phyloP scores from a whole-genome alignment of 495 filamentous ascomycete genomes.

The Penicillium taxi region DNA sequence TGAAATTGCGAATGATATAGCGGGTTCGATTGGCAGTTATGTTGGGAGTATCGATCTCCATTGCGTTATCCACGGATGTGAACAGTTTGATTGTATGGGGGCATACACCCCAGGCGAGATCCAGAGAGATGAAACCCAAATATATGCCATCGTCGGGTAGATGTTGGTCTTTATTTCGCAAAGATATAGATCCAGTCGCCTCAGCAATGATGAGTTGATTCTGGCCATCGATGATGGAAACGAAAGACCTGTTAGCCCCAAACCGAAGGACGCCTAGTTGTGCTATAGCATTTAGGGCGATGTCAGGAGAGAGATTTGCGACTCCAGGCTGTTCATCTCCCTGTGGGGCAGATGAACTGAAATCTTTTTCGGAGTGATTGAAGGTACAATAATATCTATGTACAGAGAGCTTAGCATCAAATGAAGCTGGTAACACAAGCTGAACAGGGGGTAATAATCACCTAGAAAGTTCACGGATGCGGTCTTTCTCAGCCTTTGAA shows the following conservation, averaged over 20 bases:
- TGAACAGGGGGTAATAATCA: too few relatives aligned
- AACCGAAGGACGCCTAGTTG: slow-evolving; percentile 52
- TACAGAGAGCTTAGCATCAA: too few relatives aligned
- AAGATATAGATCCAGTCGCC: slow-evolving; percentile 46
- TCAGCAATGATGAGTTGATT: slow-evolving; percentile 59
- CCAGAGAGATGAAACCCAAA: slow-evolving; percentile 37
- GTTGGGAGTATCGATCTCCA: slow-evolving; percentile 17
- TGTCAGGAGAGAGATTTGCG: slow-evolving; percentile 39
- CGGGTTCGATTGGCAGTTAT: slow-evolving; percentile 26
- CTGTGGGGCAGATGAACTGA: slow-evolving; percentile 1
- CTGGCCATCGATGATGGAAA: slow-evolving; percentile 52
- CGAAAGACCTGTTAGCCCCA: slow-evolving; percentile 44
- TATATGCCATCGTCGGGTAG: slow-evolving; percentile 34
- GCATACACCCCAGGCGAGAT: slow-evolving; percentile 39
- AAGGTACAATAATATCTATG: slow-evolving; percentile 29
- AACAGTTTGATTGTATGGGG: slow-evolving; percentile 37
- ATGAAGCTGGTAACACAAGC: too few relatives aligned
- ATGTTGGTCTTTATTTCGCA: slow-evolving; percentile 29
- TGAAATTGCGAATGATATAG: slow-evolving; percentile 45
- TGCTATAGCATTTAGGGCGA: slow-evolving; percentile 53
- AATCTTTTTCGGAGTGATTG: too few relatives aligned
- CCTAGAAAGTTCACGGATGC: not conserved
- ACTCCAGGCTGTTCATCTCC: slow-evolving; percentile 12
- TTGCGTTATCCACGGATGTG: slow-evolving; percentile 15
- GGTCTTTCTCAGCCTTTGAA: not conserved